phyloP scores from a whole-genome alignment of 306 rosid species.

The Malus fusca region DNA sequence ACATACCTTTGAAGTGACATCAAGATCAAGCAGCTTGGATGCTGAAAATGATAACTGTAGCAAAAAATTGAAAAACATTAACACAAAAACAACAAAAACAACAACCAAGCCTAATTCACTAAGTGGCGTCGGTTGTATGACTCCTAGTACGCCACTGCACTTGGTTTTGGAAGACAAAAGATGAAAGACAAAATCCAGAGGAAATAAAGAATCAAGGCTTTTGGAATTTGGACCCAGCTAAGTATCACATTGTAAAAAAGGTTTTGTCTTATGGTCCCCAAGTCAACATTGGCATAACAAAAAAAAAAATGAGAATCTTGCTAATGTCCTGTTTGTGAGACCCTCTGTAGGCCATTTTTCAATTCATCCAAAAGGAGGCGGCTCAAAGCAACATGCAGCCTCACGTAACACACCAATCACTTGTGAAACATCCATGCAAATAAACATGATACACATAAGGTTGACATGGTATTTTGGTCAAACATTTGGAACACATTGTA shows the following conservation, averaged over 20 bases:
- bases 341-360: neutral
- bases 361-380: neutral
- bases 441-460: neutral
- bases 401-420: neutral
- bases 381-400: neutral
- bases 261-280: neutral
- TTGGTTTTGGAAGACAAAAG: too few relatives aligned
- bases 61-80: slow-evolving; percentile 24
- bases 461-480: neutral
- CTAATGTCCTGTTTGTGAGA: neutral
- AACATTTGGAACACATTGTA: neutral
- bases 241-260: neutral
- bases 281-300: neutral
- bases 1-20: slow-evolving; percentile 34
- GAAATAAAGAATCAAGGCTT: neutral
- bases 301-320: neutral
- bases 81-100: neutral
- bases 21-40: slow-evolving; percentile 51
- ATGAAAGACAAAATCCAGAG: too few relatives aligned
- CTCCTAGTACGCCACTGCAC: too few relatives aligned
- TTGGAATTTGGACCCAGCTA: neutral
- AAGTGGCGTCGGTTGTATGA: too few relatives aligned
- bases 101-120: neutral
- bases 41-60: slow-evolving; percentile 68
- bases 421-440: neutral